A percentile compares a stretch with the other conserved stretches of the same genome.
These are phyloP conservation scores for Nematocida ausubeli DNA, from an alignment of 371 early-diverging fungal genomes.

Conservation along the genomic window DNA sequence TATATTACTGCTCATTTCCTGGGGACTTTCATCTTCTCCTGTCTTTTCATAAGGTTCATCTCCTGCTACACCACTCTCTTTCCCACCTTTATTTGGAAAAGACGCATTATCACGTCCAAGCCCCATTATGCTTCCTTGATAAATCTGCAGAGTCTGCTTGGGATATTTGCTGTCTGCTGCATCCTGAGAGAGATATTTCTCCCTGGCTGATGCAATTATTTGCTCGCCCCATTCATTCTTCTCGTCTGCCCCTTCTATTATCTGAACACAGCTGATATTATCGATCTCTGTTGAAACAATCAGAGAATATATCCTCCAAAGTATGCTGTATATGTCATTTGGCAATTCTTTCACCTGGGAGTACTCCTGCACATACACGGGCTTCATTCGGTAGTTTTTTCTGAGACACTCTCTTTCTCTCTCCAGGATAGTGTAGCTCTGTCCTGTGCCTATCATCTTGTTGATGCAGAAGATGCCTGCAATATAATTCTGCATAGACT, in stretches of 20 bases:
- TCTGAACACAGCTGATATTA: not conserved
- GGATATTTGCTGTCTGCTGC: no score
- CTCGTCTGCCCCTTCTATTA: not conserved
- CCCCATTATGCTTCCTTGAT: no score
- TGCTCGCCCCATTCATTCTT: not conserved
- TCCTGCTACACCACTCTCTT: no score
- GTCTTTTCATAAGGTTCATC: no score
- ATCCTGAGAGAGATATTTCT: no score
- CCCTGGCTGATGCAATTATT: not conserved
- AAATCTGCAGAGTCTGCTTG: no score
- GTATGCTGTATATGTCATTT: not conserved
- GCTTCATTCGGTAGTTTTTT: not conserved
- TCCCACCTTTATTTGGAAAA: no score
- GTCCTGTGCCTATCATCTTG: not conserved
- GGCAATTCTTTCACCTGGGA: not conserved
- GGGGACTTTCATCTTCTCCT: no score
- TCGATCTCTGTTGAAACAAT: not conserved
- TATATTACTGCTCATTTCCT: no score
- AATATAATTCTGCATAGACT: not conserved
- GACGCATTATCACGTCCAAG: no score
- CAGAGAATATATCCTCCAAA: not conserved
- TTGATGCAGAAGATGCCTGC: constrained; percentile 13
- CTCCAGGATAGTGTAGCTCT: not conserved
- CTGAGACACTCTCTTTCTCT: constrained; percentile 4
- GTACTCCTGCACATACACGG: not conserved